Evolutionary conservation across 2,329 filamentous ascomycete species (phyloP).

Genomic region (Fusarium oxysporum): DNA sequence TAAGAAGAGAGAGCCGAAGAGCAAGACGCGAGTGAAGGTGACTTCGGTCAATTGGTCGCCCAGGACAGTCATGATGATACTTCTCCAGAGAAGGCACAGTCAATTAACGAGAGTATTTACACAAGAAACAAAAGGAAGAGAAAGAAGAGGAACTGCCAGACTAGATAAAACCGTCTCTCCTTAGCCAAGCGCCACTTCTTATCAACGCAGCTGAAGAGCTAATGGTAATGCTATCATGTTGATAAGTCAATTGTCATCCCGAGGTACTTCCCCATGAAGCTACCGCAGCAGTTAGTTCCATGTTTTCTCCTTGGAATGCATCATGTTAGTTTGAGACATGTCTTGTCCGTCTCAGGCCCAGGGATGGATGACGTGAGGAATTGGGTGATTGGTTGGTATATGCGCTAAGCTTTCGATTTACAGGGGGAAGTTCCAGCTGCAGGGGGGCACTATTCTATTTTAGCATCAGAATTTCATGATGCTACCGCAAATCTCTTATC

Average conservation of each 20-base stretch:
- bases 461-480: neutral
- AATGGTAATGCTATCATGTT: neutral
- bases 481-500: neutral
- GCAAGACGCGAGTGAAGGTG: constrained; percentile 47
- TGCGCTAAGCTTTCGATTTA: neutral
- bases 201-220: neutral
- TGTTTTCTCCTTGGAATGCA: neutral
- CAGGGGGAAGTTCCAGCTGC: constrained; percentile 5
- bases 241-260: neutral
- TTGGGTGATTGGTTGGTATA: constrained; percentile 1
- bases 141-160: neutral
- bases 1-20: constrained; percentile 49
- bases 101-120: neutral
- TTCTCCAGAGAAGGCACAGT: neutral
- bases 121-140: neutral
- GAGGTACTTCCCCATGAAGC: neutral
- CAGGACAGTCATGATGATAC: constrained; percentile 19
- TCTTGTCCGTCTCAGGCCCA: constrained; percentile 20
- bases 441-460: neutral
- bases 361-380: constrained; percentile 14
- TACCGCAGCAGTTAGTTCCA: neutral
- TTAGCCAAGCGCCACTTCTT: neutral
- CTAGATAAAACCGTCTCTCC: neutral
- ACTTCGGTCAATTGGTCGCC: constrained; percentile 44
- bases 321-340: constrained; percentile 9